phyloP scores from a whole-genome alignment of 495 filamentous ascomycete species.

The Cudoniella acicularis region DNA sequence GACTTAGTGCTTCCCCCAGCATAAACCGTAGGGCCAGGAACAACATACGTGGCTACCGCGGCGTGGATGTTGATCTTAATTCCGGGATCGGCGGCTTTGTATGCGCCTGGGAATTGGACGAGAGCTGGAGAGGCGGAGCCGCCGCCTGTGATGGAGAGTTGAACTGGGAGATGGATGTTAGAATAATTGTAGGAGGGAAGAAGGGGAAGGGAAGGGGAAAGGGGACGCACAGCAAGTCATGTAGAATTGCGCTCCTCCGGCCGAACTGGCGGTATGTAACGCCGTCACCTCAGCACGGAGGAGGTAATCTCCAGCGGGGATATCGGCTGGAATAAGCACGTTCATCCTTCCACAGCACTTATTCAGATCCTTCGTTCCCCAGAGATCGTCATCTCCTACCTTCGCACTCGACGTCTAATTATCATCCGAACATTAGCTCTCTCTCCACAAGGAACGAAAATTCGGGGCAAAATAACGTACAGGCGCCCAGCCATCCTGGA shows the following conservation, averaged over 20 bases:
- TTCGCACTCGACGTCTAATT: background rate
- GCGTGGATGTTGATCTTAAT: too few species aligned
- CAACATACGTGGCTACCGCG: too few species aligned
- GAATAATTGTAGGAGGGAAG: background rate
- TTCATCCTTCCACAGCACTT: slow-evolving; percentile 31
- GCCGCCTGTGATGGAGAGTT: slow-evolving; percentile 58
- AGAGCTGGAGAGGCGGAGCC: slow-evolving; percentile 57
- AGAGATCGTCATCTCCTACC: slow-evolving; percentile 41
- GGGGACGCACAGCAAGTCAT: slow-evolving; percentile 30
- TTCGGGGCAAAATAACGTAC: too few species aligned
- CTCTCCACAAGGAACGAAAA: too few species aligned
- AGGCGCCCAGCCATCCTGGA: slow-evolving; percentile 12
- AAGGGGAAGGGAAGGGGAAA: background rate
- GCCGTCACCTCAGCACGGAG: slow-evolving; percentile 79
- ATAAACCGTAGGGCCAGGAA: too few species aligned
- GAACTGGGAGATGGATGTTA: slow-evolving; percentile 27
- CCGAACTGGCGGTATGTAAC: slow-evolving; percentile 57
- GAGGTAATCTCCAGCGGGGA: slow-evolving; percentile 70
- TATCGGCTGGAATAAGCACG: slow-evolving; percentile 61
- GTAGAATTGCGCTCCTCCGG: slow-evolving; percentile 72
- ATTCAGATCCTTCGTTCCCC: slow-evolving; percentile 13
- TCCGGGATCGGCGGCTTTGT: too few species aligned
- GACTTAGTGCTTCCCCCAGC: too few species aligned
- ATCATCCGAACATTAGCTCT: too few species aligned
- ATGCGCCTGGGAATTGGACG: slow-evolving; percentile 53